These are phyloP conservation scores for Podospora fimiseda DNA, from an alignment of 495 filamentous ascomycete genomes.

Conservation along the genomic window DNA sequence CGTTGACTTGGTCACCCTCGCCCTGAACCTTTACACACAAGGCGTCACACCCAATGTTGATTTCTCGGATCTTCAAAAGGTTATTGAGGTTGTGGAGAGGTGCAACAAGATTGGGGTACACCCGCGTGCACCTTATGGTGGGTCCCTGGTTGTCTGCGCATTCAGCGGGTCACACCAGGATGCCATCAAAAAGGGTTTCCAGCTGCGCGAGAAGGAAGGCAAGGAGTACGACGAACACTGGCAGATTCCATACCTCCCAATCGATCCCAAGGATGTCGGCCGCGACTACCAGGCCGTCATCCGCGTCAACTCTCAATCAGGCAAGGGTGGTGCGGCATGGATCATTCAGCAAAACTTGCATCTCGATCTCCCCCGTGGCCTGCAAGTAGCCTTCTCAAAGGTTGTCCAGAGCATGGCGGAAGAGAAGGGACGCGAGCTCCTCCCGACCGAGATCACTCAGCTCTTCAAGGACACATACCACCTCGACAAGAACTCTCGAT, in stretches of 20 bases:
- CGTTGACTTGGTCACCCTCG: slow-evolving; percentile 91
- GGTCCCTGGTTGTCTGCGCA: slow-evolving; percentile 79
- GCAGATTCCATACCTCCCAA: slow-evolving; percentile 81
- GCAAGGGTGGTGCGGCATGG: slow-evolving; percentile 94
- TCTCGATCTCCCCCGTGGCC: slow-evolving; percentile 85
- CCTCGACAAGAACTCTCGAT: slow-evolving; percentile 72
- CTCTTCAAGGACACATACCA: slow-evolving; percentile 88
- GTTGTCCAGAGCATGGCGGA: slow-evolving; percentile 73
- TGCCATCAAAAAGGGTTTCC: slow-evolving; percentile 96
- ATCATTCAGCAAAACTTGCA: slow-evolving; percentile 82
- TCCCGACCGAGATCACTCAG: slow-evolving; percentile 70
- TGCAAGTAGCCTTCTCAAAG: slow-evolving; percentile 86
- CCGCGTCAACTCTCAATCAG: slow-evolving; percentile 92
- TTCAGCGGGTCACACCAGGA: slow-evolving; percentile 94
- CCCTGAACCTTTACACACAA: slow-evolving; percentile 93
- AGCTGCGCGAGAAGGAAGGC: slow-evolving; percentile 54
- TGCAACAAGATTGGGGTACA: slow-evolving; percentile 95
- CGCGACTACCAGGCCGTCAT: slow-evolving; percentile 96
- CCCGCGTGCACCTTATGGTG: slow-evolving; percentile 82
- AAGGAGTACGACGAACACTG: slow-evolving; percentile 55
- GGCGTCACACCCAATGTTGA: slow-evolving; percentile 84
- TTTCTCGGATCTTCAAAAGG: slow-evolving; percentile 81
- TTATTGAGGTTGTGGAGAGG: slow-evolving; percentile 86
- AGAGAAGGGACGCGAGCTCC: slow-evolving; percentile 76
- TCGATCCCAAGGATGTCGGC: slow-evolving; percentile 90